These are phyloP conservation scores for Aegilops sharonensis DNA, from an alignment of 176 grass and related monocot species.

Conservation along the genomic window DNA sequence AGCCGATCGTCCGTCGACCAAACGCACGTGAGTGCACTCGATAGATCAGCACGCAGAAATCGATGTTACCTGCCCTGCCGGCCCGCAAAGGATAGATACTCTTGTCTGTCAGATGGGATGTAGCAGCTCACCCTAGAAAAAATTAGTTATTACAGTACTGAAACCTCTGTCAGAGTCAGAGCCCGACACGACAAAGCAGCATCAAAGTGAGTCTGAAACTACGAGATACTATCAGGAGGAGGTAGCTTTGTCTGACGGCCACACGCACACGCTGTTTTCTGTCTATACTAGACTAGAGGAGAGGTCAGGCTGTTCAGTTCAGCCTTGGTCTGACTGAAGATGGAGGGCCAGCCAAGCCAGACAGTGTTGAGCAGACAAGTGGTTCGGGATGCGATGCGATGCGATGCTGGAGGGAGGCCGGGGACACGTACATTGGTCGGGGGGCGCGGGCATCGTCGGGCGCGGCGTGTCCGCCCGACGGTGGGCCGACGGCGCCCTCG, in stretches of 20 bases:
- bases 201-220: neutral
- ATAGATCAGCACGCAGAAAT: neutral
- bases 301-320: neutral
- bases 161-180: neutral
- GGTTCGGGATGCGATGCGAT: neutral
- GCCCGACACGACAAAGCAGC: neutral
- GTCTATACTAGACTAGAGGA: neutral
- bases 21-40: neutral
- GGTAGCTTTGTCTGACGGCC: neutral
- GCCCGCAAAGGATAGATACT: neutral
- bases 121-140: neutral
- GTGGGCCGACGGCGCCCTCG: constrained; percentile 12
- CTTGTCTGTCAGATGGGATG: neutral
- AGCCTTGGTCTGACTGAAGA: neutral
- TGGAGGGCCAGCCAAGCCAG: neutral
- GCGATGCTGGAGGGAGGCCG: neutral
- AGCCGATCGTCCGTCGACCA: neutral
- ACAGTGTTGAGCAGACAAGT: neutral
- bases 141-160: neutral
- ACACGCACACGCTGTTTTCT: neutral
- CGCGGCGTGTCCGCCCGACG: neutral
- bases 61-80: neutral
- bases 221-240: neutral
- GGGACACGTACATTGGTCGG: neutral
- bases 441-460: neutral